A percentile compares a stretch with the other conserved stretches of the same genome.
Conservation (phyloP, 352 stramenopile genomes). For the Phytophthora hybrid region DNA sequence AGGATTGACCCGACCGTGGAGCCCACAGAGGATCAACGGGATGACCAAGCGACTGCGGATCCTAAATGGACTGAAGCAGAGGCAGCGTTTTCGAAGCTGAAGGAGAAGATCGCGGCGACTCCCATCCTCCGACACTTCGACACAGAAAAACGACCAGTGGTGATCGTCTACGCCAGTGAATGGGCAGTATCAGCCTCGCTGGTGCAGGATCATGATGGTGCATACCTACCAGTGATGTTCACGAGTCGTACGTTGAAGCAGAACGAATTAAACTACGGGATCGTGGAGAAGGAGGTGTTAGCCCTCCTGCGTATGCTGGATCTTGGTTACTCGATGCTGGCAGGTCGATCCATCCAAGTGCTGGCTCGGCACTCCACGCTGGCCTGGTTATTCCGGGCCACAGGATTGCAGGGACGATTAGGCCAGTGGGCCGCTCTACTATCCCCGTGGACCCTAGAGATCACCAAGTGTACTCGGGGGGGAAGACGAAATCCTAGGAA, state of each 20-base stretch:
- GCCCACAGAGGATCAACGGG: too few relatives aligned
- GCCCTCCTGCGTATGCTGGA: background rate
- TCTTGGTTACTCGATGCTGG: background rate
- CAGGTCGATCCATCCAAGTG: background rate
- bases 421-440: conserved; percentile 4
- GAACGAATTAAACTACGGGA: background rate
- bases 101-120: too few relatives aligned
- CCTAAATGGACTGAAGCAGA: too few relatives aligned
- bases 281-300: background rate
- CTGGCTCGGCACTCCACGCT: conserved; percentile 3
- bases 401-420: background rate
- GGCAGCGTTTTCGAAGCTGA: too few relatives aligned
- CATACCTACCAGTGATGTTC: background rate
- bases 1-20: too few relatives aligned
- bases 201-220: background rate
- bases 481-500: conserved; percentile 20
- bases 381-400: conserved; percentile 4
- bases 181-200: background rate
- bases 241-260: background rate
- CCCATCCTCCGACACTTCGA: too few relatives aligned
- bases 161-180: too few relatives aligned
- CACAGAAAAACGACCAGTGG: too few relatives aligned
- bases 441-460: background rate
- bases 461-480: conserved; percentile 15
- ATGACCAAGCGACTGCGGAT: too few relatives aligned